Percentiles rank a stretch among this genome's conserved stretches.
Conservation (phyloP, 495 filamentous ascomycete genomes). For the Hypoxylon lenormandii region DNA sequence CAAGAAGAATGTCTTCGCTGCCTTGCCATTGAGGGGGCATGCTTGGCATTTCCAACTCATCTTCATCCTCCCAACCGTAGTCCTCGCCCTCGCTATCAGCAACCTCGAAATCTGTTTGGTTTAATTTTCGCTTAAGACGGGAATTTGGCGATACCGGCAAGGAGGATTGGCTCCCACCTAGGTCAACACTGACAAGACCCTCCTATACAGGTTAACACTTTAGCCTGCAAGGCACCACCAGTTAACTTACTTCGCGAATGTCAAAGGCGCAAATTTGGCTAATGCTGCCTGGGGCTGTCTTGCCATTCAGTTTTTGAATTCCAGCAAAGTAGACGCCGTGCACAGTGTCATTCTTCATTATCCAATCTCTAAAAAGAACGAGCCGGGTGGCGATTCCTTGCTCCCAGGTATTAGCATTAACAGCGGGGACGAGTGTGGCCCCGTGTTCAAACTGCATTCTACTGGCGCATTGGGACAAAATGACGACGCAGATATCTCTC, state of each 20-base stretch:
- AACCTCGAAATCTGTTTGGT: conserved; percentile 59
- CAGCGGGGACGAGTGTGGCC: conserved; percentile 76
- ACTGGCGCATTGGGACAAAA: conserved; percentile 78
- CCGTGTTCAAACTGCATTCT: conserved; percentile 69
- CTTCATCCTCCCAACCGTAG: conserved; percentile 64
- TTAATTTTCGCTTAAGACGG: conserved; percentile 60
- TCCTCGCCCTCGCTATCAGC: conserved; percentile 66
- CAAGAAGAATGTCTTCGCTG: conserved; percentile 63
- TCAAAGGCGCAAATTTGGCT: conserved; percentile 56
- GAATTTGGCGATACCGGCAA: conserved; percentile 47
- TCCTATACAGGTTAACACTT: conserved; percentile 40
- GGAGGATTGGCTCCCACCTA: conserved; percentile 44
- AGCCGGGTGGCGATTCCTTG: conserved; percentile 72
- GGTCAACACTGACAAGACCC: conserved; percentile 43
- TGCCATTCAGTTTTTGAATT: conserved; percentile 62
- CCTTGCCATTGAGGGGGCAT: conserved; percentile 66
- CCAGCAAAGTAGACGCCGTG: conserved; percentile 55
- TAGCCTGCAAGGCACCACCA: background rate
- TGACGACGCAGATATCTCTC: conserved; percentile 72
- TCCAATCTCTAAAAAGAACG: conserved; percentile 77
- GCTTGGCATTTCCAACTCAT: conserved; percentile 58
- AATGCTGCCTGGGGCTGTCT: conserved; percentile 38
- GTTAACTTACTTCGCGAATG: conserved; percentile 54
- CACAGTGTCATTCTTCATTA: conserved; percentile 43
- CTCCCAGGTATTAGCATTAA: conserved; percentile 78